Evolutionary conservation across 202 grass and related monocot species (phyloP), one percentile per base, ranked within the genome.

Genomic region (Digitaria exilis): DNA sequence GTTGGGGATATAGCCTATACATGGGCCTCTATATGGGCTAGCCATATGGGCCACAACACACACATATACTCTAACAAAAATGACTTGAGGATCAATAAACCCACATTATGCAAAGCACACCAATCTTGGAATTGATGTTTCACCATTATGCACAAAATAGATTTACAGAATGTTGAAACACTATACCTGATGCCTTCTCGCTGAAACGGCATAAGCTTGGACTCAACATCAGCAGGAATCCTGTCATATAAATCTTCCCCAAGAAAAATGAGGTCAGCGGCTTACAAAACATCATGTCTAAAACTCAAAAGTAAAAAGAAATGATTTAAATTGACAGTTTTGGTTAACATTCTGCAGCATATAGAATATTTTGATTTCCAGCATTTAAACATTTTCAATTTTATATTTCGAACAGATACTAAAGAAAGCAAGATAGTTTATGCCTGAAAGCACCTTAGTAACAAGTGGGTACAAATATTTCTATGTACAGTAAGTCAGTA

Each of bases 191-290:
- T 71, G 16, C 95, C 90, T 85, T 98, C 95, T 70, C 87, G 84
- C 83, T 98, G 95, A 82, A 98, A 98, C 42, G 87, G 80, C 84
- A 98, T 90, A 76, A 98, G 95, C 73, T 93, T 93, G 5, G 75
- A 88, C 65, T 98, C 90, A 77, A 98, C 57, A 73, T 91, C 71
- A 45, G 72, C 32, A 18, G 95, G 89, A 69, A 98, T 95, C 71
- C 80, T 95, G 76, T 77, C 83, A 84, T 98, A 98, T 51, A 91
- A 69, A 91, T 76, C 95, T 98, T 91, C 71, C 16, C 72, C 77
- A 83, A 87, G 32, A 59, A 90, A 55, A 72, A 25, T 72, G 57
- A 86, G 37, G 18, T 98, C 83, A 98, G 89, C 75, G 6, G 48
- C 19, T 51, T 1, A 2, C 65, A 77, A 89, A 15, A 63, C 3